phyloP scores from a whole-genome alignment of 371 early-diverging fungal genomes.

The Saksenaea oblongispora region DNA sequence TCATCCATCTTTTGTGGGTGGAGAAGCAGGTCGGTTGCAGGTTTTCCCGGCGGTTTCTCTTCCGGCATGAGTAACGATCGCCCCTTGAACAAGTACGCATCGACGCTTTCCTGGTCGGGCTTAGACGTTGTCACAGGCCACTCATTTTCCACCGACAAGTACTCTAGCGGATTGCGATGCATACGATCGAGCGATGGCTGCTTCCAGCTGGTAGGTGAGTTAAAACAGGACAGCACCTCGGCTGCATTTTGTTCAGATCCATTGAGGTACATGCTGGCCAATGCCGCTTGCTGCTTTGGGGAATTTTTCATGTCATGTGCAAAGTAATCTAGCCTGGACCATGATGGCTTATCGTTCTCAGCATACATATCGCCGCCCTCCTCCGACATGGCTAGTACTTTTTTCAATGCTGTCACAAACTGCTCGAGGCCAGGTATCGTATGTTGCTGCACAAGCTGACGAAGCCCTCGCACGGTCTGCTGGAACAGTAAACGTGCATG shows the following conservation, averaged over 20 bases:
- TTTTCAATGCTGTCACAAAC: conserved; percentile 20
- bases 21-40: neutral
- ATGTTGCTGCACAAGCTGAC: conserved; percentile 14
- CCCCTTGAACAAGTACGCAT: conserved; percentile 6
- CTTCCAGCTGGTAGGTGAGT: neutral
- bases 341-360: neutral
- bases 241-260: conserved; percentile 9
- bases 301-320: conserved; percentile 2
- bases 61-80: neutral
- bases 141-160: conserved; percentile 8
- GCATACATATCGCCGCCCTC: neutral
- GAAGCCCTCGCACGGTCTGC: conserved; percentile 28
- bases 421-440: conserved; percentile 20
- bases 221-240: conserved; percentile 7
- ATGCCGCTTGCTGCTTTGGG: neutral
- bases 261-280: neutral
- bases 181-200: neutral
- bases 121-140: neutral
- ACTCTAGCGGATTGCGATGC: neutral
- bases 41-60: neutral
- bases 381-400: conserved; percentile 10
- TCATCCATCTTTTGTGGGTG: conserved; percentile 3
- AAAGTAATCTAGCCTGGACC: neutral
- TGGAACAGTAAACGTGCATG: conserved; percentile 44
- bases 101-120: conserved; percentile 1